These are phyloP conservation scores for Friedmanniomyces endolithicus DNA, from an alignment of 495 filamentous ascomycete genomes.

Conservation along the genomic window DNA sequence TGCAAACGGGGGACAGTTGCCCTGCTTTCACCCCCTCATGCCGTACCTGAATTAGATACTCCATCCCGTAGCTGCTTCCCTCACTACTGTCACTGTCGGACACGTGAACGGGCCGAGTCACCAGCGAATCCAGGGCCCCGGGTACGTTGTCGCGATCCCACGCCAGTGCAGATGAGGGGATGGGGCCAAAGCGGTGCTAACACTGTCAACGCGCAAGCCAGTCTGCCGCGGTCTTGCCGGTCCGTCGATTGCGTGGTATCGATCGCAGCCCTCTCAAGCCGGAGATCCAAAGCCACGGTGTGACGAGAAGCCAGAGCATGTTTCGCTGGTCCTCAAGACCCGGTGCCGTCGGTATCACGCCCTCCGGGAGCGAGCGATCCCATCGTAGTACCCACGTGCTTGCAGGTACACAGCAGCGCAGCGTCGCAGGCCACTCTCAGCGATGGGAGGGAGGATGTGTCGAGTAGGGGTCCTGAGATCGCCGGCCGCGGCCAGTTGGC, in stretches of 20 bases:
- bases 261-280: conserved; percentile 33
- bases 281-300: conserved; percentile 35
- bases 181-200: too few relatives aligned
- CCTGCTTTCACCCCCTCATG: not conserved
- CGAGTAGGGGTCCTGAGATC: conserved; percentile 4
- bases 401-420: conserved; percentile 11
- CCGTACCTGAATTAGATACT: not conserved
- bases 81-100: not conserved
- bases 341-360: too few relatives aligned
- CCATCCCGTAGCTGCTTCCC: not conserved
- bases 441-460: conserved; percentile 34
- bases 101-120: not conserved
- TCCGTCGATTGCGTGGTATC: conserved; percentile 23
- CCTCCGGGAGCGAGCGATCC: not conserved
- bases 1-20: not conserved
- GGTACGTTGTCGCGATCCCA: too few relatives aligned
- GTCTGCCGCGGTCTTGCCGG: not conserved
- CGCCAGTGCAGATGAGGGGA: too few relatives aligned
- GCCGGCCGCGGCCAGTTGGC: too few relatives aligned
- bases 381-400: not conserved
- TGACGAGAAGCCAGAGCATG: conserved; percentile 38
- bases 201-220: too few relatives aligned
- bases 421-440: conserved; percentile 29
- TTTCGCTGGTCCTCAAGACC: too few relatives aligned
- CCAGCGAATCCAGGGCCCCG: too few relatives aligned